A percentile compares a stretch with the other conserved stretches of the same genome.
These are phyloP conservation scores for Dendryphion nanum DNA, from an alignment of 2,329 filamentous ascomycete genomes.

Conservation along the genomic window DNA sequence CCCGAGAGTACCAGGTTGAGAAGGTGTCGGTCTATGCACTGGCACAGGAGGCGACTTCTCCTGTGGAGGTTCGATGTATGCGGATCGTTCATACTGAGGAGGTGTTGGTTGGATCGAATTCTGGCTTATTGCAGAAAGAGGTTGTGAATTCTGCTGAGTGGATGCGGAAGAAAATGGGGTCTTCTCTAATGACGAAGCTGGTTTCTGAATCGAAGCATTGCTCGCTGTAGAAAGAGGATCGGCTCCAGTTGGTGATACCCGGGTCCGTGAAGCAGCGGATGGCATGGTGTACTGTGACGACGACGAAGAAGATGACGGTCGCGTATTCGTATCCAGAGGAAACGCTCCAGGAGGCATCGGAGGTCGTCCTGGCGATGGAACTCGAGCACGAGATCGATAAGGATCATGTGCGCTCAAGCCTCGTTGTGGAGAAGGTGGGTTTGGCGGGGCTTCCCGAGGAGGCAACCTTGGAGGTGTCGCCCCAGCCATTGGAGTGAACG, in stretches of 20 bases:
- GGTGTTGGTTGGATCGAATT: conserved; percentile 21
- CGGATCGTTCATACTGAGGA: conserved; percentile 18
- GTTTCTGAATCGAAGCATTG: conserved; percentile 4
- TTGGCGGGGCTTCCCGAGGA: conserved; percentile 9
- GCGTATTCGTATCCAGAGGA: conserved; percentile 24
- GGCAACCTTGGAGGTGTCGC: conserved; percentile 21
- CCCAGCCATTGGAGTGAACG: conserved; percentile 16
- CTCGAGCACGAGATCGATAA: conserved; percentile 28
- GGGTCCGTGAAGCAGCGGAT: conserved; percentile 20
- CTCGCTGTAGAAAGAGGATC: conserved; percentile 20
- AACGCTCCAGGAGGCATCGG: conserved; percentile 25
- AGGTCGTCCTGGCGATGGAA: conserved; percentile 25
- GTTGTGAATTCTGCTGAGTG: conserved; percentile 1
- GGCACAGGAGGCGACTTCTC: conserved; percentile 12
- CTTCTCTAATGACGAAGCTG: conserved; percentile 9
- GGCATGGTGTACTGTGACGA: conserved; percentile 26
- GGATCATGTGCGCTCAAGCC: conserved; percentile 25
- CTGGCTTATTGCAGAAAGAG: conserved; percentile 10
- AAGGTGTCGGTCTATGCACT: conserved; percentile 16
- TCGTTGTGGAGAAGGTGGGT: conserved; percentile 13
- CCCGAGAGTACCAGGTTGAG: conserved; percentile 12
- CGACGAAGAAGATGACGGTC: conserved; percentile 24
- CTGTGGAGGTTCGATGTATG: conserved; percentile 8
- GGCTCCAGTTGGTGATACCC: conserved; percentile 16
- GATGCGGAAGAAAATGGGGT: conserved; percentile 12